These are phyloP conservation scores for Nakazawaea peltata DNA, from an alignment of 805 yeast species.

Conservation along the genomic window DNA sequence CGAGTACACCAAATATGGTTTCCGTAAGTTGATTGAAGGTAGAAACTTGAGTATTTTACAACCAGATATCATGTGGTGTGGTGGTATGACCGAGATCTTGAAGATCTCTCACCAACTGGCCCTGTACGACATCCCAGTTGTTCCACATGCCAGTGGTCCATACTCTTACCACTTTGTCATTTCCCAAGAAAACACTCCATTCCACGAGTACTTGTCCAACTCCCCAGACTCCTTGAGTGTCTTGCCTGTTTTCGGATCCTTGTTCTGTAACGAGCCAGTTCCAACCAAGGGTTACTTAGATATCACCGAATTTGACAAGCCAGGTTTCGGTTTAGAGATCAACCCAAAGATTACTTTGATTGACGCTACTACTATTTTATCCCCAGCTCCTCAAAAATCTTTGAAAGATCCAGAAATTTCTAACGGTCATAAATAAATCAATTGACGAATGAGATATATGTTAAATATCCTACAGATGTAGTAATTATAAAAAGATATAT, in stretches of 20 bases:
- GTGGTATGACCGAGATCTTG: constrained; percentile 40
- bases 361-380: constrained; percentile 29
- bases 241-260: constrained; percentile 37
- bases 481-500: too few species aligned
- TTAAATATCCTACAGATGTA: not conserved
- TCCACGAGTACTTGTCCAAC: constrained; percentile 43
- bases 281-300: constrained; percentile 36
- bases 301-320: constrained; percentile 32
- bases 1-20: constrained; percentile 42
- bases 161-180: constrained; percentile 43
- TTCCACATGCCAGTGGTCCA: constrained; percentile 47
- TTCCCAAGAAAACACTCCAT: constrained; percentile 41
- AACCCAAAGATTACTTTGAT: constrained; percentile 34
- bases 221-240: constrained; percentile 38
- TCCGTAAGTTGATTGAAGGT: constrained; percentile 41
- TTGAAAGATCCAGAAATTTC: too few species aligned
- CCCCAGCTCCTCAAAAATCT: constrained; percentile 32
- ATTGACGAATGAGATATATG: not conserved
- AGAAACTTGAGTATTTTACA: constrained; percentile 39
- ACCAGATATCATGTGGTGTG: constrained; percentile 49
- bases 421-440: not conserved
- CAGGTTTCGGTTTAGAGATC: constrained; percentile 41
- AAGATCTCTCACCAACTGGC: constrained; percentile 41
- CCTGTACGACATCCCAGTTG: constrained; percentile 45
- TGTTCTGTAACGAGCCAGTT: constrained; percentile 39